Base-by-base conservation (phyloP, 495 filamentous ascomycete species). In the Talaromyces trachyspermus region DNA sequence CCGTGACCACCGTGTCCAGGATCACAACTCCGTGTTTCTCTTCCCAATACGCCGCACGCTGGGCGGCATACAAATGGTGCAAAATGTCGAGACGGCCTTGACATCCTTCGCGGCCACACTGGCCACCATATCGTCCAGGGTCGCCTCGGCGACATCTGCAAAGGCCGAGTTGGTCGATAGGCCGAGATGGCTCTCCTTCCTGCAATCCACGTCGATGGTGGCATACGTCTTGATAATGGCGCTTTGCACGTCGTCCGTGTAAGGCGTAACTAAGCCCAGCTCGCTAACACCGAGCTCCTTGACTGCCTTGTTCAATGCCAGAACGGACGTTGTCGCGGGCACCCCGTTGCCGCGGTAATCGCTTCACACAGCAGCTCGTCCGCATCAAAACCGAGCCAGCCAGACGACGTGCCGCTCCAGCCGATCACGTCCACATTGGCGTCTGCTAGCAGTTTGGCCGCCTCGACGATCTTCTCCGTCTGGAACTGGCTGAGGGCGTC, bases 401-500 rank as follows among this genome's bases (percentile, higher is more conserved):
- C 42, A 5, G 42, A 44, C 17, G 42, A 44, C 17, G 42, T 44
- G 6, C 42, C 42, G 18, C 42, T 44, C 42, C 42, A 44, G 14
- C 42, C 42, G 42, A 44, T 44, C 42, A 44, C 32, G 42, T 44
- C 42, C 8, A 44, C 42, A 26, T 44, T 15, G 2, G 42, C 42
- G 32, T 44, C 42, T 2, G 42, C 42, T 19, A 44, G 26, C 10
- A 44, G 10, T 11, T 26, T 44, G n/a, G 42, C 42, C 5, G 42
- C 42, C 26, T 44, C 27, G 17, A 44, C 26, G 17, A 44, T 44
- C 17, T 44, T 44, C 4, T 44, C 42, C 3, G 24, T 44, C 7
- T 44, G 42, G 27, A 44, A 44, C 20, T 44, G 42, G 2, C 12
- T 15, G 5, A 44, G 42, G 0, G 14, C 42, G 27, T 44, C 42